Evolutionary conservation across 768 basidiomycete species (phyloP).

Genomic region (Naganishia kalamii): DNA sequence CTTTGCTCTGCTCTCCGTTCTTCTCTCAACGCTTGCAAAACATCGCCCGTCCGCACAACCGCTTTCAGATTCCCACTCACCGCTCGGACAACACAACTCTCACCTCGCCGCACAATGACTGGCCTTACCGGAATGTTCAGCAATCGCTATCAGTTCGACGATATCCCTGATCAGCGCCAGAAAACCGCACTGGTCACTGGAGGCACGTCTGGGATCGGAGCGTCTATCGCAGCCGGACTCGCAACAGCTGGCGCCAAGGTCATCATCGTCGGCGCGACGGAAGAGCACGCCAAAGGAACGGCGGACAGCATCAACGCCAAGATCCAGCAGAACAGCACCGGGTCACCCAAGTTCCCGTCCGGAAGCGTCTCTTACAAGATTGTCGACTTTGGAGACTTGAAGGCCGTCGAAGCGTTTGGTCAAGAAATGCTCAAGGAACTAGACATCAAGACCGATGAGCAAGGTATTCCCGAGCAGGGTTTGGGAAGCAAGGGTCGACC

Average conservation of each 20-base stretch:
- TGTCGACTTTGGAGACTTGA: conserved; percentile 38
- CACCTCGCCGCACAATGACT: conserved; percentile 12
- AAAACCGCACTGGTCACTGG: conserved; percentile 55
- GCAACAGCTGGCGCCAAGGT: conserved; percentile 29
- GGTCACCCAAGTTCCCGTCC: conserved; percentile 20
- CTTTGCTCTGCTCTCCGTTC: too few species aligned
- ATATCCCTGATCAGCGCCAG: conserved; percentile 52
- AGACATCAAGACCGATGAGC: not conserved
- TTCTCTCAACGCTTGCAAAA: not conserved
- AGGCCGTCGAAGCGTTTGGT: conserved; percentile 25
- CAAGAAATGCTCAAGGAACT: conserved; percentile 27
- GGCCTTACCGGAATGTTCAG: conserved; percentile 39
- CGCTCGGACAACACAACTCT: not conserved
- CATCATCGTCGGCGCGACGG: conserved; percentile 38
- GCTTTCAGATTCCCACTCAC: not conserved
- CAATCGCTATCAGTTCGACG: conserved; percentile 44
- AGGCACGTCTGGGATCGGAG: conserved; percentile 47
- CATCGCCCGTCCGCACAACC: not conserved
- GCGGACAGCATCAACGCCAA: conserved; percentile 28
- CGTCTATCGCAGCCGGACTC: conserved; percentile 31
- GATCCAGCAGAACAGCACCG: not conserved
- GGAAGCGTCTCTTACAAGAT: conserved; percentile 30
- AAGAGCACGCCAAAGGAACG: conserved; percentile 38
- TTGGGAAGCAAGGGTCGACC: conserved; percentile 7
- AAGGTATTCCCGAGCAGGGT: conserved; percentile 4